These are phyloP conservation scores for Periconia digitata DNA, from an alignment of 2,329 filamentous ascomycete species.

Conservation along the genomic window DNA sequence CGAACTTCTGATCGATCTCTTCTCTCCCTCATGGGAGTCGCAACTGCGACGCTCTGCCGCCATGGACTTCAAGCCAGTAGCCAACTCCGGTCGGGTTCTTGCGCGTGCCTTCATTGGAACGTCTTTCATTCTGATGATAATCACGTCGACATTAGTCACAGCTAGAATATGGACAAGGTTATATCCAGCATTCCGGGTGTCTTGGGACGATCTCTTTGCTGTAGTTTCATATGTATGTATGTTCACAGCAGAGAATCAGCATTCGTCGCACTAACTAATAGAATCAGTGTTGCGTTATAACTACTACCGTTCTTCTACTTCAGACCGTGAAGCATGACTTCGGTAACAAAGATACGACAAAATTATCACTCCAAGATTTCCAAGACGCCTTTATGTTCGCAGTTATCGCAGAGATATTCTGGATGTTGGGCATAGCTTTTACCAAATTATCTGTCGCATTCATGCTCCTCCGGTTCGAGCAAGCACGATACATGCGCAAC, in stretches of 20 bases:
- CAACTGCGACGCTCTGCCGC: background rate
- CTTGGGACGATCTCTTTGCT: slow-evolving; percentile 18
- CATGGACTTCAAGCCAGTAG: background rate
- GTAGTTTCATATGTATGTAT: slow-evolving; percentile 16
- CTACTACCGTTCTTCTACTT: slow-evolving; percentile 16
- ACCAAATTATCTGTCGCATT: slow-evolving; percentile 19
- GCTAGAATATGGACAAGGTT: slow-evolving; percentile 20
- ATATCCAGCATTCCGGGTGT: slow-evolving; percentile 14
- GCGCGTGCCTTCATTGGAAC: slow-evolving; percentile 12
- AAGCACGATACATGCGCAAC: slow-evolving; percentile 9
- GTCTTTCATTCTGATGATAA: slow-evolving; percentile 10
- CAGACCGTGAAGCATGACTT: slow-evolving; percentile 15
- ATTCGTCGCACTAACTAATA: background rate
- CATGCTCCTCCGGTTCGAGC: slow-evolving; percentile 22
- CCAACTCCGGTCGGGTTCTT: background rate
- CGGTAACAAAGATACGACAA: background rate
- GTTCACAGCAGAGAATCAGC: background rate
- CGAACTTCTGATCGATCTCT: background rate
- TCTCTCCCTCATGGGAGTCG: background rate
- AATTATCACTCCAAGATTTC: slow-evolving; percentile 13
- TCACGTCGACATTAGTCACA: slow-evolving; percentile 14
- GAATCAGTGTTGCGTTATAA: slow-evolving; percentile 14
- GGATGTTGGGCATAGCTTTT: slow-evolving; percentile 19
- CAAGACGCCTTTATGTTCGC: slow-evolving; percentile 11
- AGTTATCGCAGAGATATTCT: slow-evolving; percentile 20